Evolutionary conservation across 441 rosid species (phyloP).

Genomic region (Aleurites moluccanus): DNA sequence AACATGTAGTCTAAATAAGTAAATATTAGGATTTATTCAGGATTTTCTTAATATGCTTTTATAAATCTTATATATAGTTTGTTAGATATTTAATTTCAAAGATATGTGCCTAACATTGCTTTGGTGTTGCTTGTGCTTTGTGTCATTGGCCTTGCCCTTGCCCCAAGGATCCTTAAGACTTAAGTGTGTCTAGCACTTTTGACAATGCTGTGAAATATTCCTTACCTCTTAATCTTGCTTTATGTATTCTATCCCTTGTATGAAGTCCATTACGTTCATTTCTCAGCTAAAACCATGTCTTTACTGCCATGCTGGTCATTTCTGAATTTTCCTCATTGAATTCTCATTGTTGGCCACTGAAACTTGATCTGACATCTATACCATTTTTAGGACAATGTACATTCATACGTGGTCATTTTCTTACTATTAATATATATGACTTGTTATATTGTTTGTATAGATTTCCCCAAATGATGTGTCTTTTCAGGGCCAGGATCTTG

Average conservation of each 20-base stretch:
- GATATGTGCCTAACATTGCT: background rate
- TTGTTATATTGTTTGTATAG: background rate
- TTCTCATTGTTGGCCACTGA: background rate
- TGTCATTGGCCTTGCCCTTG: background rate
- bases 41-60: background rate
- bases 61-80: background rate
- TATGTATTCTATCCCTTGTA: background rate
- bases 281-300: conserved; percentile 1
- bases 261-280: background rate
- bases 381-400: background rate
- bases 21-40: background rate
- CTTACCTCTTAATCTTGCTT: background rate
- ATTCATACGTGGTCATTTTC: background rate
- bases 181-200: background rate
- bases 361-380: background rate
- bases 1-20: background rate
- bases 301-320: background rate
- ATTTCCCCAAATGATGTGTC: conserved; percentile 19
- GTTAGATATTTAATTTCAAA: background rate
- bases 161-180: background rate
- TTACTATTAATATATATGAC: background rate
- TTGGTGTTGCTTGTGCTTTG: background rate
- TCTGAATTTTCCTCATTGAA: conserved; percentile 1
- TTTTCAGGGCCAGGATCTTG: conserved; percentile 72
- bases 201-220: background rate